Evolutionary conservation across 73 alveolate species (phyloP), one percentile per base, ranked within the genome.

Genomic region (Vitrella brassicaformis): DNA sequence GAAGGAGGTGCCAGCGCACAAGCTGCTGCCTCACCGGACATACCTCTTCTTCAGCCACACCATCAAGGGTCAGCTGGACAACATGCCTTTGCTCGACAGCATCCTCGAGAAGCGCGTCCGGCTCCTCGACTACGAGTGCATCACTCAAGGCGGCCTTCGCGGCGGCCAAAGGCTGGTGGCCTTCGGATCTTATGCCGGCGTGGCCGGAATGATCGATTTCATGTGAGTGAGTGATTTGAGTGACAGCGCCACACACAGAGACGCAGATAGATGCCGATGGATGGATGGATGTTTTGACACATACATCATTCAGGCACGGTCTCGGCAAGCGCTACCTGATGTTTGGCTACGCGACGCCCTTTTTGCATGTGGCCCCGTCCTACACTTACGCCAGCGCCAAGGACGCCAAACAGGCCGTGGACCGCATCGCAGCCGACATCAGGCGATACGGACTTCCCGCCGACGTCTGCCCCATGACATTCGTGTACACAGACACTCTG

Each of bases 101-200:
- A 71, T 92, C 85, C 83, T 92, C 14, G 88, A 88, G 80, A 81
- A 75, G 71, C 88, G 87, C 31, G 79, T 92, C 45, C 75, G 94
- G 71, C 79, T 80, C 70, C 77, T 92, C 31, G 98, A 92, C 80
- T 90, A 90, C 86, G 98, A 92, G 79, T 80, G 90, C 66, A 92
- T 92, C 71, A 70, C 85, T 47, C 91, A 82, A 74, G 27, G 74
- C 39, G 46, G 90, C 84, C 28, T 29, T 18, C 0, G 31, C 22
- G 10, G 30, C 19, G 75, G 84, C 25, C 22, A 66, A 30, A 10
- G 85, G 28, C 74, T 87, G 65, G 95, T 91, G 25, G 95, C 96
- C 19, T 89, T 88, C 47, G 94, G 95, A n/a, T 68, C 88, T 30
- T 90, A 74, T 70, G 98, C 96, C 19, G 98, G 98, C 27, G 81